phyloP scores from a whole-genome alignment of 176 grass and related monocot species.

The Alopecurus myosuroides region DNA sequence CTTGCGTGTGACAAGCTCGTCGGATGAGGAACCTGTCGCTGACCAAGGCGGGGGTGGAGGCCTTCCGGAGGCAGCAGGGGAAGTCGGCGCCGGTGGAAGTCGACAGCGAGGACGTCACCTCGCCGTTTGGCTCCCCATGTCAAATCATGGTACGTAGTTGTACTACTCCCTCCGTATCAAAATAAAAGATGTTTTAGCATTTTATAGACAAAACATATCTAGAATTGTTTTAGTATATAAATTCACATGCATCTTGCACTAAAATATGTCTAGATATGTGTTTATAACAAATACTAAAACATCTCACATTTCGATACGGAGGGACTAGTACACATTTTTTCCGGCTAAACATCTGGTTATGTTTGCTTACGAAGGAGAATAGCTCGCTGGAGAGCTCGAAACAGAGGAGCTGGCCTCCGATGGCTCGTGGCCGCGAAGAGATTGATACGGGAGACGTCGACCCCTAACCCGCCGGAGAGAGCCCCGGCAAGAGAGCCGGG shows the following conservation, averaged over 20 bases:
- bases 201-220: too few relatives aligned
- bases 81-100: constrained; percentile 12
- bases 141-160: neutral
- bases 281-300: too few relatives aligned
- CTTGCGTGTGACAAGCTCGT: constrained; percentile 1
- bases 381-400: constrained; percentile 8
- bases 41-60: constrained; percentile 74
- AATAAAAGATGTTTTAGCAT: too few relatives aligned
- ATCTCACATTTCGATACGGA: too few relatives aligned
- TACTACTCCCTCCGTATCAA: too few relatives aligned
- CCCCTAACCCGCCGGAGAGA: constrained; percentile 13
- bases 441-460: neutral
- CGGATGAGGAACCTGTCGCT: constrained; percentile 59
- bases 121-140: constrained; percentile 1
- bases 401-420: constrained; percentile 7
- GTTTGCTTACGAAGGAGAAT: neutral
- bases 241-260: too few relatives aligned
- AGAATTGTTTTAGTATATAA: too few relatives aligned
- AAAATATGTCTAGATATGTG: too few relatives aligned
- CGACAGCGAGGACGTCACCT: constrained; percentile 10
- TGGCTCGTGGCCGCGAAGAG: neutral
- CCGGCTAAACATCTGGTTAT: too few relatives aligned
- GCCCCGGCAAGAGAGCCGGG: constrained; percentile 36
- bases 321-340: too few relatives aligned
- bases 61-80: constrained; percentile 58